phyloP scores from a whole-genome alignment of 169 alveolate species.

The Plasmodium relictum region DNA sequence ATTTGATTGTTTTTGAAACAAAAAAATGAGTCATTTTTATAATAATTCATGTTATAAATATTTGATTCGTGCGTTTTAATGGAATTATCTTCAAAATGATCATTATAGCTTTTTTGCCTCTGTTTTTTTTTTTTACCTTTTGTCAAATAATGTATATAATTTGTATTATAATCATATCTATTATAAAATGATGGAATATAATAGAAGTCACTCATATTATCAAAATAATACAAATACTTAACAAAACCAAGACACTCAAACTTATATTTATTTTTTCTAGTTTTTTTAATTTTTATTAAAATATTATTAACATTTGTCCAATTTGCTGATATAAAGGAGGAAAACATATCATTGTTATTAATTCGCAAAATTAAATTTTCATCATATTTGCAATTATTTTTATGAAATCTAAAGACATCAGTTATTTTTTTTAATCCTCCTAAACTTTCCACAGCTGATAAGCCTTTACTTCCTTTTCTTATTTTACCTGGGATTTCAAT shows the following conservation, averaged over 20 bases:
- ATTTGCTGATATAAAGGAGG: slow-evolving; percentile 60
- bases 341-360: slow-evolving; percentile 72
- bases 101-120: background rate
- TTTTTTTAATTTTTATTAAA: slow-evolving; percentile 64
- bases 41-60: background rate
- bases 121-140: slow-evolving; percentile 10
- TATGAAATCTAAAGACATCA: slow-evolving; percentile 28
- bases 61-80: background rate
- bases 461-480: slow-evolving; percentile 58
- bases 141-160: slow-evolving; percentile 59
- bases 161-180: slow-evolving; percentile 40
- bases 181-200: slow-evolving; percentile 73
- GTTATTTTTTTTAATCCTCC: slow-evolving; percentile 74
- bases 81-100: background rate
- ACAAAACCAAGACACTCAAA: slow-evolving; percentile 71
- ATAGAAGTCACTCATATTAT: slow-evolving; percentile 64
- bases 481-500: slow-evolving; percentile 72
- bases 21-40: background rate
- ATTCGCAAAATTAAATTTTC: slow-evolving; percentile 46
- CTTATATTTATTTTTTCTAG: slow-evolving; percentile 47
- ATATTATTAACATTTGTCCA: slow-evolving; percentile 60
- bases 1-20: background rate
- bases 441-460: slow-evolving; percentile 75
- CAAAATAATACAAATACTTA: slow-evolving; percentile 67
- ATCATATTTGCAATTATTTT: slow-evolving; percentile 19